These are phyloP conservation scores for Neofusicoccum cordaticola DNA, from an alignment of 2,329 filamentous ascomycete species.

Conservation along the genomic window DNA sequence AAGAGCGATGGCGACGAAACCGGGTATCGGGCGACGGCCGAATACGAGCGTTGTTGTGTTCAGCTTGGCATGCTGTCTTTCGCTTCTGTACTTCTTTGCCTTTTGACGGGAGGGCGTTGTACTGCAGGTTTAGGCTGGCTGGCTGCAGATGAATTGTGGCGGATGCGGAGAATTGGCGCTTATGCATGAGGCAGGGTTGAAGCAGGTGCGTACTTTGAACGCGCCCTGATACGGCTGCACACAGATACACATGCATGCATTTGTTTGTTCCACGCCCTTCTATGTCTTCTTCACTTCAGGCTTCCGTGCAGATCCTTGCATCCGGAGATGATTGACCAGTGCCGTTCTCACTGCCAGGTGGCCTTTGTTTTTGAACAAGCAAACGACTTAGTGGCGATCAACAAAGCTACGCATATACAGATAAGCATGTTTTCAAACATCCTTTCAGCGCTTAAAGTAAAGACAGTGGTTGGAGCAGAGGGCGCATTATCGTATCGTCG, in stretches of 20 bases:
- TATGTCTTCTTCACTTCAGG: not conserved
- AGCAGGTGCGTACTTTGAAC: not conserved
- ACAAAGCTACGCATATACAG: too few relatives aligned
- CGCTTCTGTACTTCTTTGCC: constrained; percentile 4
- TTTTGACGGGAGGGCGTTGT: not conserved
- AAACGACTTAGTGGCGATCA: too few relatives aligned
- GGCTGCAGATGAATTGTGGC: not conserved
- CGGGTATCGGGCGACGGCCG: not conserved
- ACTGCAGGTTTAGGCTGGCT: not conserved
- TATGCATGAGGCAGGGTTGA: not conserved
- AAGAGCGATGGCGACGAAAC: constrained; percentile 1
- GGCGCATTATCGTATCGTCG: not conserved
- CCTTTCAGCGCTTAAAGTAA: too few relatives aligned
- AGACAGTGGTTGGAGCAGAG: too few relatives aligned
- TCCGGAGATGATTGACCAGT: too few relatives aligned
- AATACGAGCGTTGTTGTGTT: not conserved
- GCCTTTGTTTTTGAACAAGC: too few relatives aligned
- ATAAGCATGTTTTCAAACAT: too few relatives aligned
- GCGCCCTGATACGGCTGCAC: not conserved
- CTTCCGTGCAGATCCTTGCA: too few relatives aligned
- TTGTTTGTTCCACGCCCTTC: not conserved
- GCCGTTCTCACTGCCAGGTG: too few relatives aligned
- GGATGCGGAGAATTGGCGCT: not conserved
- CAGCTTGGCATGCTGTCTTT: not conserved
- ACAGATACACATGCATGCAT: not conserved